Conservation (phyloP, 768 basidiomycete genomes). For the Trametes sanguinea region DNA sequence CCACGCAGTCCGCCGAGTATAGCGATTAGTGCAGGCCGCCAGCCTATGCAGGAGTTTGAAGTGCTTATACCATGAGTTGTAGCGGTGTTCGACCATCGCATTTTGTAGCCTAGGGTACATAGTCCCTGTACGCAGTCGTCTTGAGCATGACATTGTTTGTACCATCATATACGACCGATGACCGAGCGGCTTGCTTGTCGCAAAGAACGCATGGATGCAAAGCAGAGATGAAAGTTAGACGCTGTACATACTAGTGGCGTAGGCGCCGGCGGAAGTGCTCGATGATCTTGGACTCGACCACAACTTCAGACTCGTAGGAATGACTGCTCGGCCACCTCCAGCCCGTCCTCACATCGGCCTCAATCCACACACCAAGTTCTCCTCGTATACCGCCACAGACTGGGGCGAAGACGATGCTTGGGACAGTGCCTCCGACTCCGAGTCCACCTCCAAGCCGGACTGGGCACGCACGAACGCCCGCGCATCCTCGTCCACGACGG, state of each 20-base stretch:
- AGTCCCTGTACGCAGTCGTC: too few species aligned
- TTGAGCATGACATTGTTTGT: too few species aligned
- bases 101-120: too few species aligned
- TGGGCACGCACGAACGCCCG: conserved; percentile 27
- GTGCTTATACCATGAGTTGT: too few species aligned
- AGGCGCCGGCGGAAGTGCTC: neutral
- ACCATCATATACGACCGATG: too few species aligned
- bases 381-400: conserved; percentile 49
- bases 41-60: neutral
- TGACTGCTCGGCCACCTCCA: conserved; percentile 66
- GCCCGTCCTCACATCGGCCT: conserved; percentile 73
- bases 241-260: too few species aligned
- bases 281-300: conserved; percentile 10
- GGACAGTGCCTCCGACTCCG: conserved; percentile 82
- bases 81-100: too few species aligned
- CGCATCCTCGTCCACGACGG: conserved; percentile 37
- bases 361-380: conserved; percentile 47
- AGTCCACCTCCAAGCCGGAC: conserved; percentile 51
- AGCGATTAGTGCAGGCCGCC: neutral
- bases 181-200: too few species aligned
- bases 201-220: too few species aligned
- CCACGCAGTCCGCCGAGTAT: conserved; percentile 7
- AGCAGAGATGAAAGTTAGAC: too few species aligned
- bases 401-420: conserved; percentile 89
- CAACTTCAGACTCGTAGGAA: conserved; percentile 19